Evolutionary conservation across 2,329 filamentous ascomycete genomes (phyloP).

Genomic region (Cladosporium austrohemisphaericum): DNA sequence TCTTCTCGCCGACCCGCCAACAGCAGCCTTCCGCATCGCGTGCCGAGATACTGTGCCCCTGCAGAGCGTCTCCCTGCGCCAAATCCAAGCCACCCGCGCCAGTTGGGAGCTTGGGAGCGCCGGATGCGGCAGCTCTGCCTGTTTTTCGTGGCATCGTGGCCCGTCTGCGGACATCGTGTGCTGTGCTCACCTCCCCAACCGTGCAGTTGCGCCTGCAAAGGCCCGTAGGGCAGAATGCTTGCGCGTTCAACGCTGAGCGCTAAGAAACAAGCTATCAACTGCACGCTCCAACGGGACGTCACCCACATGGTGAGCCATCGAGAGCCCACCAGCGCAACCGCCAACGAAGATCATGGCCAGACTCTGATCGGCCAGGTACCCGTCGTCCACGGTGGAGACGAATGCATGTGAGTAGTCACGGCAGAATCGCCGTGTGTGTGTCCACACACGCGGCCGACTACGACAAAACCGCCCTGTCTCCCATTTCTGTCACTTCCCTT

Average conservation of each 20-base stretch:
- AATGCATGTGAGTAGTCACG: constrained; percentile 9
- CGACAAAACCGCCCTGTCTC: constrained; percentile 6
- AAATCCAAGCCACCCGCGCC: neutral
- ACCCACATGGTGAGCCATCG: constrained; percentile 11
- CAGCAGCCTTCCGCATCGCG: constrained; percentile 4
- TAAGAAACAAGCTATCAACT: too few species aligned
- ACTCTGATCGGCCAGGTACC: constrained; percentile 7
- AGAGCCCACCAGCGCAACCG: constrained; percentile 7
- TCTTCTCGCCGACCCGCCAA: neutral
- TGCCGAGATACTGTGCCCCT: neutral
- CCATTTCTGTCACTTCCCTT: constrained; percentile 16
- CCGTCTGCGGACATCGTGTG: neutral
- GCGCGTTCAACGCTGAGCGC: constrained; percentile 6
- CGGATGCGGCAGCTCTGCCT: neutral
- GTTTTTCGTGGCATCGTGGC: neutral
- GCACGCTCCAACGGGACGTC: constrained; percentile 3
- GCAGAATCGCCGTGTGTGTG: neutral
- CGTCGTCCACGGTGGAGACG: constrained; percentile 6
- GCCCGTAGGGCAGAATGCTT: constrained; percentile 15
- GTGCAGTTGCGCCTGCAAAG: too few species aligned
- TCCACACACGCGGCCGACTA: constrained; percentile 1
- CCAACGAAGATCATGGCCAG: constrained; percentile 11
- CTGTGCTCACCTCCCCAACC: constrained; percentile 9
- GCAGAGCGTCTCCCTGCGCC: constrained; percentile 3
- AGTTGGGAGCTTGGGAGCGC: too few species aligned